These are phyloP conservation scores for Eruca vesicaria DNA, from an alignment of 441 rosid species.

Conservation along the genomic window DNA sequence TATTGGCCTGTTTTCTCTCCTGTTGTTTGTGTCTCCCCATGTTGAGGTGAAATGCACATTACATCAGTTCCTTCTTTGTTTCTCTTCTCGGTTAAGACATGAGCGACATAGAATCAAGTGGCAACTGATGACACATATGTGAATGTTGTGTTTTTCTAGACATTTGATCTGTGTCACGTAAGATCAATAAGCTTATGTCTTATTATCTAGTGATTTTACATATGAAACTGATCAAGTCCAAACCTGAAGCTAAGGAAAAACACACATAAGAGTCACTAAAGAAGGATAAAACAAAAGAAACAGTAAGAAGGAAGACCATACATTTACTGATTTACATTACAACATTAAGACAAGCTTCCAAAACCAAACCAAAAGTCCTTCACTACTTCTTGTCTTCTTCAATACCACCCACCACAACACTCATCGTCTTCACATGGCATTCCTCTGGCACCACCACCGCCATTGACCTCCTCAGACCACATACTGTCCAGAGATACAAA, in stretches of 20 bases:
- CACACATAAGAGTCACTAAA: neutral
- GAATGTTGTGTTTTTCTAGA: constrained; percentile 15
- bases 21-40: neutral
- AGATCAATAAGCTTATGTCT: neutral
- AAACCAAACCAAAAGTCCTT: neutral
- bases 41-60: neutral
- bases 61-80: too few species aligned
- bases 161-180: neutral
- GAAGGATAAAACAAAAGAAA: neutral
- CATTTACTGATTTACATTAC: constrained; percentile 25
- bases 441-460: constrained; percentile 56
- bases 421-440: constrained; percentile 40
- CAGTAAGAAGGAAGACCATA: neutral
- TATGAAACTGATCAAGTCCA: neutral
- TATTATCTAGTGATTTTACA: neutral
- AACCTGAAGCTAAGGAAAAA: too few species aligned
- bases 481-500: constrained; percentile 56
- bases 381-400: constrained; percentile 56
- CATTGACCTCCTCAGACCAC: constrained; percentile 56
- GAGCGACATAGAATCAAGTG: neutral
- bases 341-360: neutral
- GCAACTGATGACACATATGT: constrained; percentile 12
- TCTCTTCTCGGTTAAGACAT: too few species aligned
- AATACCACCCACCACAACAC: constrained; percentile 42
- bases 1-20: neutral